Evolutionary conservation across 495 filamentous ascomycete species (phyloP).

Genomic region (Lentithecium fluviatile): DNA sequence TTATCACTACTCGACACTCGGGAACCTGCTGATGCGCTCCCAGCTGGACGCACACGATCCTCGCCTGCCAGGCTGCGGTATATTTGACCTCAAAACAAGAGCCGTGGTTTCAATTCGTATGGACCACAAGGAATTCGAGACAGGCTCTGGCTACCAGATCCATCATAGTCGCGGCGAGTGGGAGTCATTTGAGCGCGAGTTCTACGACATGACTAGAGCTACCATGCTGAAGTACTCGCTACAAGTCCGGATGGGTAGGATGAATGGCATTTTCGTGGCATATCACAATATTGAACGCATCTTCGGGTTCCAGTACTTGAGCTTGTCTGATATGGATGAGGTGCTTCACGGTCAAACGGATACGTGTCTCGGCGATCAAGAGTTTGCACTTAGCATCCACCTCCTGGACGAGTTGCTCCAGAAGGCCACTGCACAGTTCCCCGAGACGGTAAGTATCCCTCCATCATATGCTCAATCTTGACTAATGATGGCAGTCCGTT

Average conservation of each 20-base stretch:
- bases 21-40: constrained; percentile 93
- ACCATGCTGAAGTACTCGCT: constrained; percentile 97
- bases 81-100: constrained; percentile 96
- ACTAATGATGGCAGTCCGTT: constrained; percentile 57
- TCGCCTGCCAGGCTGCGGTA: constrained; percentile 82
- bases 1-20: constrained; percentile 84
- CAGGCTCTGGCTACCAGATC: constrained; percentile 88
- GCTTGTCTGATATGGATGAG: constrained; percentile 79
- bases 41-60: constrained; percentile 91
- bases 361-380: constrained; percentile 70
- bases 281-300: constrained; percentile 94
- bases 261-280: constrained; percentile 99
- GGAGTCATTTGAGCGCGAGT: constrained; percentile 93
- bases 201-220: constrained; percentile 91
- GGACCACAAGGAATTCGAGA: constrained; percentile 67
- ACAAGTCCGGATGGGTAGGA: constrained; percentile 92
- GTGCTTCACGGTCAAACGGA: constrained; percentile 72
- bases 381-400: constrained; percentile 77
- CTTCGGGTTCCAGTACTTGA: constrained; percentile 96
- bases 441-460: constrained; percentile 51
- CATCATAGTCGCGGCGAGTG: constrained; percentile 67
- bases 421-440: constrained; percentile 68
- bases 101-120: constrained; percentile 89
- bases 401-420: constrained; percentile 77
- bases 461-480: neutral